Base-by-base conservation (phyloP, 306 rosid genomes). In the Vachellia pachyceras region DNA sequence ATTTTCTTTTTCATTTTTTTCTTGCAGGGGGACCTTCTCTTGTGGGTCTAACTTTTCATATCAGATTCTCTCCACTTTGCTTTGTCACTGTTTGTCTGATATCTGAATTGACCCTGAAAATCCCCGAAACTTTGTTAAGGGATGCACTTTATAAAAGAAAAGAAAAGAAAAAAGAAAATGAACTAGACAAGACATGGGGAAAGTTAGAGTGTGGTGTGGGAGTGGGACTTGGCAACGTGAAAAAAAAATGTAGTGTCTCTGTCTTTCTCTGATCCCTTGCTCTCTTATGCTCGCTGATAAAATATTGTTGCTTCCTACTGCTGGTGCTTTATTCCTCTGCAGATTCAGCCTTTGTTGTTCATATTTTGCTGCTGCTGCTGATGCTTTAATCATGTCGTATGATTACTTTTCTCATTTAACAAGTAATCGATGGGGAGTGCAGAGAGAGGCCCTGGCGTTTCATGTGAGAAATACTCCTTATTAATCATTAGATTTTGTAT, bases 241-340 rank as follows among this genome's bases (percentile, higher is more conserved):
- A 25, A 55, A 25, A n/a, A 55, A 67, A 66, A 67, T 73, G 80
- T 80, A 71, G 84, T 41, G 77, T 75, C 82, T 57, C 67, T 77
- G 76, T 60, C 72, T 69, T 54, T 35, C 57, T 41, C 55, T 49
- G 69, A 52, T 57, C 73, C 57, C 61, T 61, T 11, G n/a, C 42
- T 52, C 25, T 55, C 36, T 10, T 23, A 40, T 74, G 71, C 71
- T 66, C 8, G 84, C 76, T 77, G 58, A 55, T 42, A 46, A n/a
- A n/a, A 40, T 49, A 55, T 55, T 75, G 76, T 76, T 79, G 63
- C 72, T 72, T 68, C 70, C 75, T 47, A 69, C 73, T 67, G 69
- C 77, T 49, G 74, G 60, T 72, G 84, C 85, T 72, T 81, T 81
- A 55, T 80, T 78, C 86, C 79, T 77, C 58, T 78, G 84, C 80